A percentile compares a stretch with the other conserved stretches of the same genome.
Evolutionary conservation across 1,139 yeast species (phyloP).

Genomic region (Spathaspora sp.): DNA sequence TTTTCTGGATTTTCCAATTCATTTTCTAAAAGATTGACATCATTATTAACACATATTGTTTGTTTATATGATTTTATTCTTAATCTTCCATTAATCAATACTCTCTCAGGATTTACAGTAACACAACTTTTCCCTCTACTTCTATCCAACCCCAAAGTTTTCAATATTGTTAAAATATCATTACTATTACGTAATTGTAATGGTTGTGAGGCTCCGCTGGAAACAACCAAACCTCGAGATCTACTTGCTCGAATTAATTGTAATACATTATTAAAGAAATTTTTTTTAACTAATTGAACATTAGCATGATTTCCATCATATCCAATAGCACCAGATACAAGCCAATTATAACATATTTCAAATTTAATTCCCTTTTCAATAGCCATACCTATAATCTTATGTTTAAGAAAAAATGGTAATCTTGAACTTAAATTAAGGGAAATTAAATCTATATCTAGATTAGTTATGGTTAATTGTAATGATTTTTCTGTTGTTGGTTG

Average conservation of each 20-base stretch:
- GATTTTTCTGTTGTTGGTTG: constrained; percentile 81
- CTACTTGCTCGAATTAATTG: constrained; percentile 83
- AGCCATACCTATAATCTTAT: constrained; percentile 82
- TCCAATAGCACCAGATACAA: constrained; percentile 45
- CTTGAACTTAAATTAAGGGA: constrained; percentile 67
- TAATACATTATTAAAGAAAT: constrained; percentile 68
- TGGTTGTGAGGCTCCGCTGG: constrained; percentile 70
- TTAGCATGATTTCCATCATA: constrained; percentile 15
- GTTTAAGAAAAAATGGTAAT: constrained; percentile 76
- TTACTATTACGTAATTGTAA: constrained; percentile 61
- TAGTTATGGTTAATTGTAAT: constrained; percentile 68
- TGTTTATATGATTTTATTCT: constrained; percentile 72
- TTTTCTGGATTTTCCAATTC: constrained; percentile 25
- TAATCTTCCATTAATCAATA: constrained; percentile 68
- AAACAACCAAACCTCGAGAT: constrained; percentile 71
- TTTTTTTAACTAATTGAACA: constrained; percentile 41
- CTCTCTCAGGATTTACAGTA: constrained; percentile 59
- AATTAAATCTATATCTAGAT: constrained; percentile 75
- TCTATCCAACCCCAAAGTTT: constrained; percentile 66
- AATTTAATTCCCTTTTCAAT: constrained; percentile 78
- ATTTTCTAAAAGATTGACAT: constrained; percentile 16
- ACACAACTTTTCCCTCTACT: constrained; percentile 63
- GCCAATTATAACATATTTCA: constrained; percentile 70
- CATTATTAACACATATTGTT: constrained; percentile 51
- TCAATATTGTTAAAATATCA: constrained; percentile 67